A percentile compares a stretch with the other conserved stretches of the same genome.
These are phyloP conservation scores for Aureobasidium sp. DNA, from an alignment of 2,329 filamentous ascomycete genomes.

Conservation along the genomic window DNA sequence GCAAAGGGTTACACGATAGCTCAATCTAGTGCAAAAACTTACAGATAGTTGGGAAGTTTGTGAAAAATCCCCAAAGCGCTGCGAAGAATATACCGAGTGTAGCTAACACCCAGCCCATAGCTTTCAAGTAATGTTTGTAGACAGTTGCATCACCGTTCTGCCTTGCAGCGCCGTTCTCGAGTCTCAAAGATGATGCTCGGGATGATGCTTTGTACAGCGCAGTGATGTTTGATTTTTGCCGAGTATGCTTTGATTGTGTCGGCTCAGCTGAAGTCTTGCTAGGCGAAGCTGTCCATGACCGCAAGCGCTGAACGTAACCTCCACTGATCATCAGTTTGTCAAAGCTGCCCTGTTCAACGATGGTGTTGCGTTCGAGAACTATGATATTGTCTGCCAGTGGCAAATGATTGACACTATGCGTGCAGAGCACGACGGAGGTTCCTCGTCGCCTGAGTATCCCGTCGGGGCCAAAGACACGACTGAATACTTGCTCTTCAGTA, in stretches of 20 bases:
- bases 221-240: neutral
- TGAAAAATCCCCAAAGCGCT: neutral
- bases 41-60: neutral
- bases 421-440: slow-evolving; percentile 36
- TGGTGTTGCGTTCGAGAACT: slow-evolving; percentile 17
- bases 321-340: neutral
- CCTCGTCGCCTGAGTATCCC: slow-evolving; percentile 47
- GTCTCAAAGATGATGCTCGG: neutral
- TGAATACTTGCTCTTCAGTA: slow-evolving; percentile 44
- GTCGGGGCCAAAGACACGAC: slow-evolving; percentile 37
- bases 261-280: neutral
- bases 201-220: neutral
- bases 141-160: slow-evolving; percentile 21
- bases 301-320: neutral
- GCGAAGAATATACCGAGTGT: neutral
- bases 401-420: slow-evolving; percentile 33
- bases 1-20: neutral
- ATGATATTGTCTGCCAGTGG: slow-evolving; percentile 36
- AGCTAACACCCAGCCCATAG: neutral
- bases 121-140: slow-evolving; percentile 6
- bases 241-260: neutral
- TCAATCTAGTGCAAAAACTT: neutral
- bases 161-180: neutral
- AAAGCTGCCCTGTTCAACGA: slow-evolving; percentile 18
- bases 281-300: neutral